A percentile compares a stretch with the other conserved stretches of the same genome.
Evolutionary conservation across 1,284 basidiomycete genomes (phyloP).

Genomic region (Chalciporus piperatoides): DNA sequence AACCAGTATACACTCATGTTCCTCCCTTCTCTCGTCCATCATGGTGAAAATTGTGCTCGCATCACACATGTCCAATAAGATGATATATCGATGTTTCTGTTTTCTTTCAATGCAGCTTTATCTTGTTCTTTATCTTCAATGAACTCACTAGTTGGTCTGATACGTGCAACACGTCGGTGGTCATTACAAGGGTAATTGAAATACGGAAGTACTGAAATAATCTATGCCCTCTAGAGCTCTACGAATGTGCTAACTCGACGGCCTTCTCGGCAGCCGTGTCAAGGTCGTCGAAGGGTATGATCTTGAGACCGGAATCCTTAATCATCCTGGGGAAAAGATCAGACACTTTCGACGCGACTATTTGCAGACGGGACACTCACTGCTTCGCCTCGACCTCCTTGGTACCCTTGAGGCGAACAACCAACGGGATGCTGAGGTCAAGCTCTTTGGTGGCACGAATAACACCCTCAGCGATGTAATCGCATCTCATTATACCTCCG

Average conservation of each 20-base stretch:
- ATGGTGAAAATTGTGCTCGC: slow-evolving; percentile 36
- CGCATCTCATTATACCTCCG: slow-evolving; percentile 97
- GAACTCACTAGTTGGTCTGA: background rate
- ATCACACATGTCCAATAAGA: slow-evolving; percentile 20
- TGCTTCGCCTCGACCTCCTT: slow-evolving; percentile 95
- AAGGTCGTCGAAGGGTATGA: slow-evolving; percentile 83
- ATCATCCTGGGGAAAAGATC: slow-evolving; percentile 66
- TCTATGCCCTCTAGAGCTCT: slow-evolving; percentile 21
- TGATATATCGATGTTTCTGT: slow-evolving; percentile 36
- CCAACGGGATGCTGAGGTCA: slow-evolving; percentile 78
- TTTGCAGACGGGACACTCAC: slow-evolving; percentile 44
- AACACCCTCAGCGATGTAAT: slow-evolving; percentile 96
- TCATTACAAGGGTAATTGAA: slow-evolving; percentile 21
- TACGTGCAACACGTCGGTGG: slow-evolving; percentile 5
- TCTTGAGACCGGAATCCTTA: slow-evolving; percentile 87
- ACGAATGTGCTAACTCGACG: slow-evolving; percentile 61
- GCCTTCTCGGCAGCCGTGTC: slow-evolving; percentile 86
- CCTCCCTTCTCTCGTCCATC: slow-evolving; percentile 37
- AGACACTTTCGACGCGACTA: background rate
- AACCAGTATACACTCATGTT: slow-evolving; percentile 31
- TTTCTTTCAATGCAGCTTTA: slow-evolving; percentile 30
- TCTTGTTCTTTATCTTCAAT: slow-evolving; percentile 22
- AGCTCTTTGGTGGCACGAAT: slow-evolving; percentile 97
- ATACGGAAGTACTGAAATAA: slow-evolving; percentile 7
- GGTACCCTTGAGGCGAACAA: slow-evolving; percentile 95